Conservation (phyloP, 2,329 filamentous ascomycete species). For the Colletotrichum cordylinicola region DNA sequence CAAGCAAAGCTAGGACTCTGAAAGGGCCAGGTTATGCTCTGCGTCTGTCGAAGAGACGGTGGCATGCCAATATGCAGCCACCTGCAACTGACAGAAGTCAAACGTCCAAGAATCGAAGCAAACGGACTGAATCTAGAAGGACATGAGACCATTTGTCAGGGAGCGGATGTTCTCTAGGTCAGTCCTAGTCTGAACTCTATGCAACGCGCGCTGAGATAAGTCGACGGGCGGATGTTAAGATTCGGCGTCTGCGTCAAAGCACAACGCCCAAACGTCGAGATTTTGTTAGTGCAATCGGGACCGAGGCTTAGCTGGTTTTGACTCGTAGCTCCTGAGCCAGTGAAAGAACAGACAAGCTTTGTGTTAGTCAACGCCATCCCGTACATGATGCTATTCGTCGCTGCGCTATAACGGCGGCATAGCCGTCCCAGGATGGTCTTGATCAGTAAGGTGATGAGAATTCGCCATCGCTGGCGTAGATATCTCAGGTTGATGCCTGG, state of each 20-base stretch:
- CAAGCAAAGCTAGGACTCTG: background rate
- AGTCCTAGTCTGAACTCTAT: background rate
- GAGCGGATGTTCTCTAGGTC: background rate
- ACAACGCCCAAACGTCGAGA: background rate
- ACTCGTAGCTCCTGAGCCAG: background rate
- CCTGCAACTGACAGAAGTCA: conserved; percentile 8
- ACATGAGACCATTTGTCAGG: background rate
- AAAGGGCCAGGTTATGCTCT: background rate
- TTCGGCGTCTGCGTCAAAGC: background rate
- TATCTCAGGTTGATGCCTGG: background rate
- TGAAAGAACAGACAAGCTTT: conserved; percentile 1
- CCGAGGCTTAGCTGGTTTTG: background rate
- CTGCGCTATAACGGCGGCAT: background rate
- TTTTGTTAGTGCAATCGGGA: conserved; percentile 9
- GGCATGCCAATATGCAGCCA: background rate
- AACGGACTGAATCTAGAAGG: conserved; percentile 2
- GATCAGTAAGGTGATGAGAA: background rate
- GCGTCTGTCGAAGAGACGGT: background rate
- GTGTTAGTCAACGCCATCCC: background rate
- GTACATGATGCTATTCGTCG: background rate
- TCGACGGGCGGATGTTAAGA: background rate
- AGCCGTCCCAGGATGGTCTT: background rate
- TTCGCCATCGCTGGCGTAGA: background rate
- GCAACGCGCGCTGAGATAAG: background rate
- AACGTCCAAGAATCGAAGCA: background rate